Conservation (phyloP, 225 moss, liverwort and hornwort genomes). For the Lunularia cruciata region DNA sequence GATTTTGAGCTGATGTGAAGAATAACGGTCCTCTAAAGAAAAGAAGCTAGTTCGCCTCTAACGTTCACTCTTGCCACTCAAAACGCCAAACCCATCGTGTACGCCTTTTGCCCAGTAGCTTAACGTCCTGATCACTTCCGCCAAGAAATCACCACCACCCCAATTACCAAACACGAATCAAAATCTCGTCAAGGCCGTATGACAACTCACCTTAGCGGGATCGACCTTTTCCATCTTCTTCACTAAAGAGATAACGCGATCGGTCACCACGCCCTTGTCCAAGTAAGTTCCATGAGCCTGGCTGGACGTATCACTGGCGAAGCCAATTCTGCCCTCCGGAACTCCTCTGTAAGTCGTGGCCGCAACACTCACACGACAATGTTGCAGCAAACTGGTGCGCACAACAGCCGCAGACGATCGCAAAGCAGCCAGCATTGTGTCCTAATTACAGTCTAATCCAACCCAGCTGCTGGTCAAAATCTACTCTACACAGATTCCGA, state of each 20-base stretch:
- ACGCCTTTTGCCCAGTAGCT: neutral
- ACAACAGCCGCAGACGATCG: conserved; percentile 46
- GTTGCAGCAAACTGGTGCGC: conserved; percentile 72
- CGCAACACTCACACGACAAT: conserved; percentile 56
- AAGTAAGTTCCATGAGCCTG: conserved; percentile 69
- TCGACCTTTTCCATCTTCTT: conserved; percentile 83
- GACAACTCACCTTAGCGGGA: conserved; percentile 55
- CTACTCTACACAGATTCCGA: no score
- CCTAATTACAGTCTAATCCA: conserved; percentile 15
- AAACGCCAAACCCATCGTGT: neutral
- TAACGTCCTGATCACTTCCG: neutral
- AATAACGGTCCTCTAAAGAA: no score
- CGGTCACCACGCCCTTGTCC: conserved; percentile 77
- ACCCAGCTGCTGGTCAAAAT: neutral
- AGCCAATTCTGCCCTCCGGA: conserved; percentile 33
- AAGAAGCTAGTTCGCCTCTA: no score
- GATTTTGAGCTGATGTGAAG: neutral
- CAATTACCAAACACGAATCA: neutral
- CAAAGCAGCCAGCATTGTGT: conserved; percentile 77
- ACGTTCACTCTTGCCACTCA: no score
- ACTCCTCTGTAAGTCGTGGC: conserved; percentile 24
- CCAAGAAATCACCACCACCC: neutral
- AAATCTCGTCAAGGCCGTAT: neutral
- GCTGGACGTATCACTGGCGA: conserved; percentile 44
- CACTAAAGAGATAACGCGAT: conserved; percentile 72